A percentile compares a stretch with the other conserved stretches of the same genome.
Conservation (phyloP, 768 basidiomycete genomes). For the Kwoniella sp. region DNA sequence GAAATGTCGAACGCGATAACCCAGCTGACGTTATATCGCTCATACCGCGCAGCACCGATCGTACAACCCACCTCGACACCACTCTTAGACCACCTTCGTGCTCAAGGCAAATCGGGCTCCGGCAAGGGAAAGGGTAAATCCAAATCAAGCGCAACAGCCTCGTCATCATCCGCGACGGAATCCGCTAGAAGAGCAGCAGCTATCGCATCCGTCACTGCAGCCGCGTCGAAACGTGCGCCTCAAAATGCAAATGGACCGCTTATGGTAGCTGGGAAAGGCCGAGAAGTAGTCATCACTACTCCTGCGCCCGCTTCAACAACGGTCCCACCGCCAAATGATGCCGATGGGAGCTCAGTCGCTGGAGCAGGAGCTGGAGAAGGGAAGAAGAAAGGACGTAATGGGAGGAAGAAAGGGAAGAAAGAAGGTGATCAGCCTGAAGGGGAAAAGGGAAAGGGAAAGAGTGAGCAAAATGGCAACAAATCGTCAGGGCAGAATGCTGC, state of each 20-base stretch:
- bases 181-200: conserved; percentile 31
- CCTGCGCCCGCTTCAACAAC: neutral
- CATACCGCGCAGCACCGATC: conserved; percentile 23
- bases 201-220: conserved; percentile 31
- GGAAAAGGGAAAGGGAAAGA: neutral
- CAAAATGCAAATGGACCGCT: conserved; percentile 21
- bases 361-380: conserved; percentile 2
- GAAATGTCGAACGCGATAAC: too few species aligned
- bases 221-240: conserved; percentile 38
- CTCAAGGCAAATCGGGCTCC: conserved; percentile 58
- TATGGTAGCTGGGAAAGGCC: conserved; percentile 46
- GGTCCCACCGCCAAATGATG: conserved; percentile 1
- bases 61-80: conserved; percentile 78
- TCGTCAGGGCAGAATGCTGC: neutral
- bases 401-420: conserved; percentile 22
- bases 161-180: conserved; percentile 23
- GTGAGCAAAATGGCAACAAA: neutral
- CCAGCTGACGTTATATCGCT: neutral
- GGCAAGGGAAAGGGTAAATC: conserved; percentile 23
- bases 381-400: conserved; percentile 20
- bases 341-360: neutral
- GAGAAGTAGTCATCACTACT: conserved; percentile 32
- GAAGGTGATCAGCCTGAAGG: neutral
- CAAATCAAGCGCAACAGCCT: conserved; percentile 11
- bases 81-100: conserved; percentile 87